A percentile compares a stretch with the other conserved stretches of the same genome.
Conservation (phyloP, 1,139 yeast genomes). For the Pichia sp. region DNA sequence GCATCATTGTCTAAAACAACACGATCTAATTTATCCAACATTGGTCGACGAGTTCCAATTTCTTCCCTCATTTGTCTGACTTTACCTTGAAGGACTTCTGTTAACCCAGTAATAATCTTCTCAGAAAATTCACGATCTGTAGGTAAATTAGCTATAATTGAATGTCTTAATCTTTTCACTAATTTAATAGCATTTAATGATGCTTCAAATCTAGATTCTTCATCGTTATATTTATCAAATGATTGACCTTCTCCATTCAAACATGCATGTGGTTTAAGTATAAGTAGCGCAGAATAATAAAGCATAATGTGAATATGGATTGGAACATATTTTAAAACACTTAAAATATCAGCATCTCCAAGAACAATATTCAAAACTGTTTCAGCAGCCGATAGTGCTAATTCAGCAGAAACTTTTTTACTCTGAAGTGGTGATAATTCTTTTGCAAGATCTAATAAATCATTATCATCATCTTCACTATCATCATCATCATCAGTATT, state of each 20-base stretch:
- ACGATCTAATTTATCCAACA: not conserved
- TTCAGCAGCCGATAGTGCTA: constrained; percentile 59
- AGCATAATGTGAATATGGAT: constrained; percentile 68
- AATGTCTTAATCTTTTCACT: constrained; percentile 35
- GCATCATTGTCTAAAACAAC: constrained; percentile 8
- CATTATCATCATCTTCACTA: constrained; percentile 16
- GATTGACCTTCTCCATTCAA: constrained; percentile 18
- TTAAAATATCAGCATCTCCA: constrained; percentile 52
- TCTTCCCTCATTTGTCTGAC: constrained; percentile 23
- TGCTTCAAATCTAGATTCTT: constrained; percentile 19
- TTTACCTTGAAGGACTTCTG: constrained; percentile 40
- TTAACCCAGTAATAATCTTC: constrained; percentile 42
- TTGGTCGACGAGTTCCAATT: constrained; percentile 20
- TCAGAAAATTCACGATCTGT: constrained; percentile 49
- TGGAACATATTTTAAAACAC: constrained; percentile 58
- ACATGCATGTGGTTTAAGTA: constrained; percentile 44
- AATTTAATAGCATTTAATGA: constrained; percentile 24
- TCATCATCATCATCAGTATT: constrained; percentile 16
- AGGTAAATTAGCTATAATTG: constrained; percentile 42
- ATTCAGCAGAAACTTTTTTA: constrained; percentile 35
- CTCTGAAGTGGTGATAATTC: constrained; percentile 35
- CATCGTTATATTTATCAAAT: not conserved
- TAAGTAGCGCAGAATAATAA: constrained; percentile 57
- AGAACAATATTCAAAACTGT: constrained; percentile 55
- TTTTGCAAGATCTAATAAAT: constrained; percentile 28